Conservation (phyloP, 371 early-diverging fungal genomes). For the Mortierella sp. region DNA sequence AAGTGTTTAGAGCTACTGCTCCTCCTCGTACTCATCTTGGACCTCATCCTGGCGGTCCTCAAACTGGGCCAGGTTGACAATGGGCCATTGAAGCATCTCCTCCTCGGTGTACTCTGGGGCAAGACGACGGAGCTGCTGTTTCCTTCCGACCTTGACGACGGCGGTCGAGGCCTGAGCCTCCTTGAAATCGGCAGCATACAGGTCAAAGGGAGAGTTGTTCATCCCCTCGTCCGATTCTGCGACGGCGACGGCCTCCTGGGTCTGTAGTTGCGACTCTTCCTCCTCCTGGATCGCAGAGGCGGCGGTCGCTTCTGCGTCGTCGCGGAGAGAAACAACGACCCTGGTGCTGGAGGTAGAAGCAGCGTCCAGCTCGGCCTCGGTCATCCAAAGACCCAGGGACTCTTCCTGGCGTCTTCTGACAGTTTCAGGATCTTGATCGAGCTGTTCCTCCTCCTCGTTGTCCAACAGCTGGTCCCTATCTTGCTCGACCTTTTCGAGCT, state of each 20-base stretch:
- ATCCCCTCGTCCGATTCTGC: constrained; percentile 12
- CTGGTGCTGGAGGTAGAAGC: neutral
- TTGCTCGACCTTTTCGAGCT: constrained; percentile 43
- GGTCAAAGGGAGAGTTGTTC: constrained; percentile 18
- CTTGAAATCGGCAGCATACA: constrained; percentile 34
- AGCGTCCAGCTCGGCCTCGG: constrained; percentile 43
- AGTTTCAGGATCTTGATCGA: constrained; percentile 36
- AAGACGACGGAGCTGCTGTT: constrained; percentile 11
- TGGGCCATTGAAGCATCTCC: constrained; percentile 54
- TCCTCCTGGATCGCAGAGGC: neutral
- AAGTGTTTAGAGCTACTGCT: constrained; percentile 19
- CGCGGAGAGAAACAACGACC: neutral
- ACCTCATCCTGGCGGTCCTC: constrained; percentile 44
- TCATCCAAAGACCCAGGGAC: constrained; percentile 52
- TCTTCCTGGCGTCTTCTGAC: constrained; percentile 43
- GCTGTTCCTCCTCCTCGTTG: constrained; percentile 39
- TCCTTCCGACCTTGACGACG: neutral
- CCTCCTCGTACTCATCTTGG: constrained; percentile 44
- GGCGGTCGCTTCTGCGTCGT: neutral
- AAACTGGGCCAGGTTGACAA: constrained; percentile 33
- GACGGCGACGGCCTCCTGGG: neutral
- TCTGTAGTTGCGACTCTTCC: neutral
- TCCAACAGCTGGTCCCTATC: constrained; percentile 42
- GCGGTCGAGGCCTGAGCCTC: constrained; percentile 18
- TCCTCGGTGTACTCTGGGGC: constrained; percentile 25